Conservation (phyloP, 148 eudicot species). For the Chenopodium suecicum region DNA sequence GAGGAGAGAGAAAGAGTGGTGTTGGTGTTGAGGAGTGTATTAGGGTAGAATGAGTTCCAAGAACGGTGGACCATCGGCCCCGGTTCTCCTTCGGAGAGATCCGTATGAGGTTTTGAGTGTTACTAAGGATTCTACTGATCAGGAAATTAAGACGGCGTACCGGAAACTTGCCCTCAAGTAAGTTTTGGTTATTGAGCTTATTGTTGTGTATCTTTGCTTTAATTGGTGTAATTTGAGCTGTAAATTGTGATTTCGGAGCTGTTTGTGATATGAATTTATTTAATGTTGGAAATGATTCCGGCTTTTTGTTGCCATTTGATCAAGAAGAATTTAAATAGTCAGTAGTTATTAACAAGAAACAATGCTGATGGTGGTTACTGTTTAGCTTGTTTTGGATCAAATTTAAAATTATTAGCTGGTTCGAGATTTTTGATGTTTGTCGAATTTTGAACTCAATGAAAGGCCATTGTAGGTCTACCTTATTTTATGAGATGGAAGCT, state of each 20-base stretch:
- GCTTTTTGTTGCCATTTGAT: not conserved
- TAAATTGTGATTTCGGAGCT: not conserved
- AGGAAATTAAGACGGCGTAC: constrained; percentile 89
- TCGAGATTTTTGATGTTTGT: not conserved
- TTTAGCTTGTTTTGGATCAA: not conserved
- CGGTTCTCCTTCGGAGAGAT: constrained; percentile 62
- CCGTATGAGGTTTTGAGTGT: constrained; percentile 88
- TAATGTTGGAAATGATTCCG: not conserved
- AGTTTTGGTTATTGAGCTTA: constrained; percentile 11
- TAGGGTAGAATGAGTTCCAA: constrained; percentile 42
- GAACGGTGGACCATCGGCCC: constrained; percentile 48
- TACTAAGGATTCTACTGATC: constrained; percentile 72
- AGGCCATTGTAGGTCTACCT: not conserved
- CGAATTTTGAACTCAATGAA: not conserved
- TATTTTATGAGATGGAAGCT: not conserved
- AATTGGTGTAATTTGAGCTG: constrained; percentile 4
- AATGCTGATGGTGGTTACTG: not conserved
- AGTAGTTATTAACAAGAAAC: not conserved
- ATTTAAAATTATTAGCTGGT: too few relatives aligned
- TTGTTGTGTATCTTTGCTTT: not conserved
- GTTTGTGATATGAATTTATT: not conserved
- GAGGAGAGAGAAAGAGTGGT: constrained; percentile 11
- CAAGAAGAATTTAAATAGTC: not conserved
- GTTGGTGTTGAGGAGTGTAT: not conserved
- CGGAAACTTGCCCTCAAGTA: constrained; percentile 97